Percentiles rank a stretch among this genome's conserved stretches.
phyloP scores from a whole-genome alignment of 2,329 filamentous ascomycete genomes.

The Paraconiothyrium sp. region DNA sequence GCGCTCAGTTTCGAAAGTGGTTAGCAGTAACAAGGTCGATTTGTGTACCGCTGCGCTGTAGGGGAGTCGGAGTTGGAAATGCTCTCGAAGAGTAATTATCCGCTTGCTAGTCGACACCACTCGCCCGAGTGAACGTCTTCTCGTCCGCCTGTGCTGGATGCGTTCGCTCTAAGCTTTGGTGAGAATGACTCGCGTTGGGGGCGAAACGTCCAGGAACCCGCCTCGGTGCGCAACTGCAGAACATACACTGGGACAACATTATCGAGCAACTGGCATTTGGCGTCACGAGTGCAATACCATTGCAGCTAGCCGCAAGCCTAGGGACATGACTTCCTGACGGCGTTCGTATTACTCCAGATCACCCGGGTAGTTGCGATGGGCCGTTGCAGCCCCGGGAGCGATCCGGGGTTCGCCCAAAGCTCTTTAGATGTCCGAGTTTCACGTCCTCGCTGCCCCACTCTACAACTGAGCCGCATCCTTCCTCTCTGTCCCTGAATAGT shows the following conservation, averaged over 20 bases:
- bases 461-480: background rate
- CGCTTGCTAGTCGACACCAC: background rate
- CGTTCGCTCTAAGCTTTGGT: background rate
- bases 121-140: background rate
- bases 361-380: background rate
- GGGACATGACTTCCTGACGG: background rate
- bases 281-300: too few relatives aligned
- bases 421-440: background rate
- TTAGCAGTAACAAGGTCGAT: too few relatives aligned
- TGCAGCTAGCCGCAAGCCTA: too few relatives aligned
- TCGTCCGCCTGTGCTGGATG: background rate
- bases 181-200: background rate
- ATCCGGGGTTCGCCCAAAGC: background rate
- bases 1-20: background rate
- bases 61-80: too few relatives aligned
- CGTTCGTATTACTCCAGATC: background rate
- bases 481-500: too few relatives aligned
- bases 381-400: background rate
- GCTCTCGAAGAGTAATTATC: too few relatives aligned
- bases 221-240: background rate
- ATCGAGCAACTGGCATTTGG: too few relatives aligned
- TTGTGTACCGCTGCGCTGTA: too few relatives aligned
- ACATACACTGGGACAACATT: background rate
- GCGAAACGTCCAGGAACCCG: background rate
- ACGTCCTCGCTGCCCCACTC: background rate